Conservation (phyloP, 78 protist genomes). For the Protostelium mycophagum region DNA sequence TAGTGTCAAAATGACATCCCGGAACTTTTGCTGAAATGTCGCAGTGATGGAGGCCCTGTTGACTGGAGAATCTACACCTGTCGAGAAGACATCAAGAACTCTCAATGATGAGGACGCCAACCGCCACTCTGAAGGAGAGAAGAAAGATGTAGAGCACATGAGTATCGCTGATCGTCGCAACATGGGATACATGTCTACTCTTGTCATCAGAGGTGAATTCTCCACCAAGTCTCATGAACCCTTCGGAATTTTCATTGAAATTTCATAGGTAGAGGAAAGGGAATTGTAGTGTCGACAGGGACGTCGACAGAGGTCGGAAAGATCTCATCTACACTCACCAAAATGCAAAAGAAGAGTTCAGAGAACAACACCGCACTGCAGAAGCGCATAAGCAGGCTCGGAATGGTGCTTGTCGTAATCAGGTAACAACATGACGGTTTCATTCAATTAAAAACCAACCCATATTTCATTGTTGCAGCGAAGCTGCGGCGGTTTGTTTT, state of each 20-base stretch:
- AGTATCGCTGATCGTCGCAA: slow-evolving; percentile 4
- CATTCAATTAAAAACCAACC: neutral
- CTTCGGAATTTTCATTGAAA: slow-evolving; percentile 12
- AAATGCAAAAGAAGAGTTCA: slow-evolving; percentile 8
- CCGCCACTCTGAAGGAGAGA: neutral
- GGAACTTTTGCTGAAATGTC: neutral
- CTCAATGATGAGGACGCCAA: neutral
- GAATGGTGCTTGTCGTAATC: slow-evolving; percentile 9
- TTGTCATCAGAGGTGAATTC: neutral
- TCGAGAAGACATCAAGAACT: neutral
- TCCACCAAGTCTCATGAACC: neutral
- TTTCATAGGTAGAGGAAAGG: slow-evolving; percentile 45
- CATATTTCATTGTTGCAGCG: too few species aligned
- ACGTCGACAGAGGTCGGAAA: slow-evolving; percentile 64
- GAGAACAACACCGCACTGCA: slow-evolving; percentile 72
- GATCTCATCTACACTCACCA: slow-evolving; percentile 18
- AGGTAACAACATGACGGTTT: neutral
- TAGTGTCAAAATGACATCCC: neutral
- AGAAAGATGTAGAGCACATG: neutral
- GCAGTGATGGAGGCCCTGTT: slow-evolving; percentile 4
- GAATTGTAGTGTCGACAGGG: slow-evolving; percentile 68
- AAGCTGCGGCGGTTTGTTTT: too few species aligned
- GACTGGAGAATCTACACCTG: slow-evolving; percentile 34
- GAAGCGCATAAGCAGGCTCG: slow-evolving; percentile 66
- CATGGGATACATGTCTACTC: slow-evolving; percentile 13